A percentile compares a stretch with the other conserved stretches of the same genome.
Evolutionary conservation across 192 early-diverging fungal species (phyloP).

Genomic region (Podila epigama): DNA sequence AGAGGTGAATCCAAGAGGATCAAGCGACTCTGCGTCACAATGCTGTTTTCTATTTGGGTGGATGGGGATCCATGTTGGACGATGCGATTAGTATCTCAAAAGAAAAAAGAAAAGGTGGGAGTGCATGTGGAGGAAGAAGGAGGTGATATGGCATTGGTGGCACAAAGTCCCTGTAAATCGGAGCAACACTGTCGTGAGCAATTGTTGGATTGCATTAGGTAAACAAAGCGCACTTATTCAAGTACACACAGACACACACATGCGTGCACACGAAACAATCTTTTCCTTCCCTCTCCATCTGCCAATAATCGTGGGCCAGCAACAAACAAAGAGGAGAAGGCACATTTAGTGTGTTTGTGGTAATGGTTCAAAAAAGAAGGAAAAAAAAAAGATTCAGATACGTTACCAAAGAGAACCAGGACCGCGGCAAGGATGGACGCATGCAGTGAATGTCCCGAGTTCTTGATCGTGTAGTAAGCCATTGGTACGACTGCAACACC

Average conservation of each 20-base stretch:
- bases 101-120: background rate
- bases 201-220: too few relatives aligned
- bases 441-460: constrained; percentile 76
- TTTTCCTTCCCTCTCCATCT: background rate
- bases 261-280: background rate
- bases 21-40: constrained; percentile 89
- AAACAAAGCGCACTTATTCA: background rate
- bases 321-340: too few relatives aligned
- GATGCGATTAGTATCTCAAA: background rate
- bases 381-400: constrained; percentile 3
- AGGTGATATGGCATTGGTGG: too few relatives aligned
- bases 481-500: constrained; percentile 86
- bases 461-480: constrained; percentile 82
- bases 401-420: constrained; percentile 84
- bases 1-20: constrained; percentile 93
- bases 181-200: too few relatives aligned
- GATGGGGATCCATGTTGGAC: background rate
- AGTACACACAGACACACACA: too few relatives aligned
- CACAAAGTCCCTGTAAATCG: too few relatives aligned
- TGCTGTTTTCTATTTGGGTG: constrained; percentile 75
- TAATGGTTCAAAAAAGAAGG: too few relatives aligned
- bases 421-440: constrained; percentile 80
- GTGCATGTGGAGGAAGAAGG: too few relatives aligned
- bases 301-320: background rate
- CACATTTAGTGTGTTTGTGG: too few relatives aligned